phyloP scores from a whole-genome alignment of 2,329 filamentous ascomycete genomes.

The Exophiala aquamarina region DNA sequence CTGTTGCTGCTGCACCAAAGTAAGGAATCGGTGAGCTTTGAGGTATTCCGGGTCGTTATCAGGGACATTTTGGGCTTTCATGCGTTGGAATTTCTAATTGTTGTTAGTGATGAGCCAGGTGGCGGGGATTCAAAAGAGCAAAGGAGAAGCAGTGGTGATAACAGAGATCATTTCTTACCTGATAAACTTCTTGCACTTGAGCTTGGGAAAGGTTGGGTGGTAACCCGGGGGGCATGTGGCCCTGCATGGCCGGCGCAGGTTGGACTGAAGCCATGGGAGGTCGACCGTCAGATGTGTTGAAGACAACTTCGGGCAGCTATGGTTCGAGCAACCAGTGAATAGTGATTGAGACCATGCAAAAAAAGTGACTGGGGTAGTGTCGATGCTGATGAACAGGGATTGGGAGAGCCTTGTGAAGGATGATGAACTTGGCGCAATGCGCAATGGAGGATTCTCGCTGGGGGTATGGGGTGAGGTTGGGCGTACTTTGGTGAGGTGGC shows the following conservation, averaged over 20 bases:
- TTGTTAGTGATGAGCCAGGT: constrained; percentile 36
- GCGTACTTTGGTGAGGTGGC: constrained; percentile 16
- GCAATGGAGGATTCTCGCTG: constrained; percentile 12
- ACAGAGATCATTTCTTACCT: constrained; percentile 36
- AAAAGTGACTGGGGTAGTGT: background rate
- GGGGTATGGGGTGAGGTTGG: constrained; percentile 12
- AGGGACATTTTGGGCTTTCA: constrained; percentile 82
- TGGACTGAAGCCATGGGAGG: constrained; percentile 78
- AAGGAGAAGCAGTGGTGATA: constrained; percentile 5
- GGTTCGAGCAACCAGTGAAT: constrained; percentile 12
- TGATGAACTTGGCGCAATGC: constrained; percentile 36
- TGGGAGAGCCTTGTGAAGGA: constrained; percentile 16
- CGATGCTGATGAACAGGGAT: constrained; percentile 9
- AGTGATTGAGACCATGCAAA: constrained; percentile 13
- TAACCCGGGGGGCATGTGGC: constrained; percentile 59
- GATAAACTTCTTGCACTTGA: constrained; percentile 71
- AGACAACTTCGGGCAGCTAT: constrained; percentile 4
- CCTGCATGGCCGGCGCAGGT: constrained; percentile 66
- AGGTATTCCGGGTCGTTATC: constrained; percentile 83
- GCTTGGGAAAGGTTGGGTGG: constrained; percentile 70
- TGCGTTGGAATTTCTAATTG: constrained; percentile 77
- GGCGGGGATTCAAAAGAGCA: background rate
- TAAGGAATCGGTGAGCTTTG: constrained; percentile 74
- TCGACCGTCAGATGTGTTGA: constrained; percentile 7
- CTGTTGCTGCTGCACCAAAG: constrained; percentile 68